phyloP scores from a whole-genome alignment of 2,329 filamentous ascomycete species.

The Penicillium freii region DNA sequence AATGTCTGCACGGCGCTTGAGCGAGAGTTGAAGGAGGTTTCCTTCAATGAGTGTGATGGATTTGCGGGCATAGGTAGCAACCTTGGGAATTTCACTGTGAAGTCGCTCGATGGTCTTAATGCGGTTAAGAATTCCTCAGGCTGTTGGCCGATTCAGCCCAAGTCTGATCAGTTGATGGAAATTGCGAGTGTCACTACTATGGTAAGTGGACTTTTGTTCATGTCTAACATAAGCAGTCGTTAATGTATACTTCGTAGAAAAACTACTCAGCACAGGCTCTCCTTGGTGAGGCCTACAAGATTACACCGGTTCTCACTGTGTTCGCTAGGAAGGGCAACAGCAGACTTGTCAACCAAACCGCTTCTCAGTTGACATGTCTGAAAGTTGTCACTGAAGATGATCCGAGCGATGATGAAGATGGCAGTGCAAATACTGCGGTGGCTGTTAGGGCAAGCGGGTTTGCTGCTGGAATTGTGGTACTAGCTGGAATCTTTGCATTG shows the following conservation, averaged over 20 bases:
- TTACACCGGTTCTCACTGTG: neutral
- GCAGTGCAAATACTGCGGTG: neutral
- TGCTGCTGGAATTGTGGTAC: neutral
- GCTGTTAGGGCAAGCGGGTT: neutral
- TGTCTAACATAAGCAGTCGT: neutral
- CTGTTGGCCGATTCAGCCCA: neutral
- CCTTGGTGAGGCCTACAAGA: neutral
- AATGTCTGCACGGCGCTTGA: neutral
- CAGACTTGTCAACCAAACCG: neutral
- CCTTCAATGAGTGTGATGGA: neutral
- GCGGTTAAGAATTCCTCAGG: neutral
- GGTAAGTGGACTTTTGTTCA: neutral
- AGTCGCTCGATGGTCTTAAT: neutral
- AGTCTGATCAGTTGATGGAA: neutral
- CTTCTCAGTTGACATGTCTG: neutral
- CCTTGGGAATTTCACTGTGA: neutral
- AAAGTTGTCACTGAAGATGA: neutral
- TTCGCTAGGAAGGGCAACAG: neutral
- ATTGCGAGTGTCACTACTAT: neutral
- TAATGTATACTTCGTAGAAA: neutral
- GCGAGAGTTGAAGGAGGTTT: neutral
- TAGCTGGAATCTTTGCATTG: neutral
- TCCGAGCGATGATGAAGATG: neutral
- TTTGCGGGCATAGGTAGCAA: neutral
- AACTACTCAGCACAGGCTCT: neutral